Evolutionary conservation across 2,329 filamentous ascomycete species (phyloP).

Genomic region (Colletotrichum sojae): DNA sequence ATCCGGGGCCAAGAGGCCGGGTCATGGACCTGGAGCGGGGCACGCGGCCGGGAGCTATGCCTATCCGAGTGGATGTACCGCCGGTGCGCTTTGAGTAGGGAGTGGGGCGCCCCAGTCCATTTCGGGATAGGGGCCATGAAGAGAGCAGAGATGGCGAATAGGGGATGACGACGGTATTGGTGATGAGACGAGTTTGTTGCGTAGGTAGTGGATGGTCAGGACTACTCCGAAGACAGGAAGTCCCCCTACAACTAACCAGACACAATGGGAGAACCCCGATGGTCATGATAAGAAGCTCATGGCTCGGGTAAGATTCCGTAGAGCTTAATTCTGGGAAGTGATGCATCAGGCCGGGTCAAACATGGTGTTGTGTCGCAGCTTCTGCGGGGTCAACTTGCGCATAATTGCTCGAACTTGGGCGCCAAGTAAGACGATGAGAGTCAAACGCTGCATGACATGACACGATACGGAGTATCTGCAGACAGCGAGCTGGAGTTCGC

Average conservation of each 20-base stretch:
- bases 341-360: not conserved
- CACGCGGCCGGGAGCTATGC: not conserved
- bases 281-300: not conserved
- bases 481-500: too few relatives aligned
- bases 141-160: too few relatives aligned
- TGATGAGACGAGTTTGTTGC: not conserved
- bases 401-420: slow-evolving; percentile 21
- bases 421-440: too few relatives aligned
- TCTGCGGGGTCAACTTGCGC: slow-evolving; percentile 31
- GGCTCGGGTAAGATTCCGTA: not conserved
- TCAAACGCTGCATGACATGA: too few relatives aligned
- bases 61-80: slow-evolving; percentile 1
- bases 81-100: slow-evolving; percentile 6
- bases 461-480: too few relatives aligned
- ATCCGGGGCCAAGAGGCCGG: slow-evolving; percentile 33
- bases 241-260: too few relatives aligned
- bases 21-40: not conserved
- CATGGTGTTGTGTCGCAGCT: not conserved
- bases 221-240: not conserved
- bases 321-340: not conserved
- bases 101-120: not conserved
- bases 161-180: too few relatives aligned
- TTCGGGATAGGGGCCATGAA: not conserved
- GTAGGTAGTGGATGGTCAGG: not conserved
- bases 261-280: too few relatives aligned